phyloP scores from a whole-genome alignment of 768 basidiomycete genomes.

The Naganishia kalamii region DNA sequence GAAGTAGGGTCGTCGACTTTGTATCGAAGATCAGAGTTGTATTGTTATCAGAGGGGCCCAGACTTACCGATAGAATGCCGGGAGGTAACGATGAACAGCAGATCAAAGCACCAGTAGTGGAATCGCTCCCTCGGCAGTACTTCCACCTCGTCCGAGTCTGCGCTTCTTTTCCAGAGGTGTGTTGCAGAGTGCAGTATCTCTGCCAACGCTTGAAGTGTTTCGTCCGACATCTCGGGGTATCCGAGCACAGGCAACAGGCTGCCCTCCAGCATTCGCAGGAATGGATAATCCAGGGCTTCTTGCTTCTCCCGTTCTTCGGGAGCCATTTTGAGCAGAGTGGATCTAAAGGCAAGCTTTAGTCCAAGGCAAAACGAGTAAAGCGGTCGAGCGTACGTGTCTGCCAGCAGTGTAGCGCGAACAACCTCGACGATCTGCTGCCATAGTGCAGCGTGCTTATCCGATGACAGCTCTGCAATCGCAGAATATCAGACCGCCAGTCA shows the following conservation, averaged over 20 bases:
- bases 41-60: not conserved
- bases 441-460: constrained; percentile 65
- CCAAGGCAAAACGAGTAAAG: not conserved
- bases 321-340: constrained; percentile 44
- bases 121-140: constrained; percentile 72
- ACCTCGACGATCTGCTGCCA: constrained; percentile 59
- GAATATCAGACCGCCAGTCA: not conserved
- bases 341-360: constrained; percentile 29
- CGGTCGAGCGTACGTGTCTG: constrained; percentile 27
- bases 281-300: constrained; percentile 75
- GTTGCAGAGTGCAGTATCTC: constrained; percentile 11
- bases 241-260: constrained; percentile 74
- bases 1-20: not conserved
- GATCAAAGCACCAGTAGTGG: constrained; percentile 86
- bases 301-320: constrained; percentile 66
- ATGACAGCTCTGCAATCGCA: not conserved
- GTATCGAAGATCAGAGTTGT: no score
- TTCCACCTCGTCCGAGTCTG: not conserved
- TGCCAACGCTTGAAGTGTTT: constrained; percentile 51
- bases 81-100: constrained; percentile 74
- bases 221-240: constrained; percentile 62
- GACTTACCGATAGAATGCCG: constrained; percentile 57
- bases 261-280: constrained; percentile 71
- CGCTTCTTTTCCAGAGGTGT: not conserved
- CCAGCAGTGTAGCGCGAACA: constrained; percentile 31